These are phyloP conservation scores for Cryptosporidium sp. DNA, from an alignment of 169 alveolate species.

Conservation along the genomic window DNA sequence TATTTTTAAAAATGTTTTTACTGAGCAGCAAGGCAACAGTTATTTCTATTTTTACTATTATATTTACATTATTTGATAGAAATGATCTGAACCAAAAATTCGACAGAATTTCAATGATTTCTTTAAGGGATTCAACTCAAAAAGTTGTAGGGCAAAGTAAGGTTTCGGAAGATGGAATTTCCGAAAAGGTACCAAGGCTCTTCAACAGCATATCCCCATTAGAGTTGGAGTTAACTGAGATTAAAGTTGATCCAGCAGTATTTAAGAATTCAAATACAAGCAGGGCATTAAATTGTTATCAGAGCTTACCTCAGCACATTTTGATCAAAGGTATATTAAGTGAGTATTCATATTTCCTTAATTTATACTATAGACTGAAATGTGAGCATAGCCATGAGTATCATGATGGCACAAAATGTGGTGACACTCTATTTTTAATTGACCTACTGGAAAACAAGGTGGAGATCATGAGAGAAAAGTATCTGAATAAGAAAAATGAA, in stretches of 20 bases:
- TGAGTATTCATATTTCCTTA: conserved; percentile 39
- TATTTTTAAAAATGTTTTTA: background rate
- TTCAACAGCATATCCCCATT: conserved; percentile 15
- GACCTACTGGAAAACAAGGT: conserved; percentile 33
- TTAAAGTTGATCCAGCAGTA: background rate
- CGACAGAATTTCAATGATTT: background rate
- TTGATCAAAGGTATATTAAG: conserved; percentile 21
- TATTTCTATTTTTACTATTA: background rate
- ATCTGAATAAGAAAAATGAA: conserved; percentile 13
- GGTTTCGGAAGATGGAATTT: background rate
- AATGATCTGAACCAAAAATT: background rate
- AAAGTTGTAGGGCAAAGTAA: background rate
- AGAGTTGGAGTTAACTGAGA: background rate
- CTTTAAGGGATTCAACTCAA: background rate
- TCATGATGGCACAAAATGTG: conserved; percentile 61
- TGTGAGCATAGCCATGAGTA: conserved; percentile 48
- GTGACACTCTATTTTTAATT: conserved; percentile 29
- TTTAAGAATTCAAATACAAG: conserved; percentile 49
- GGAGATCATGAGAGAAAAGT: conserved; percentile 19
- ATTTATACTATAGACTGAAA: conserved; percentile 1
- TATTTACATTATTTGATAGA: background rate
- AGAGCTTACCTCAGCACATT: conserved; percentile 25
- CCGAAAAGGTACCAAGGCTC: conserved; percentile 17
- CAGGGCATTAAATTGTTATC: conserved; percentile 42
- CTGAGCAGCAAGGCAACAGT: background rate